Conservation (phyloP, 2,329 filamentous ascomycete species). For the Amylocarpus encephaloides region DNA sequence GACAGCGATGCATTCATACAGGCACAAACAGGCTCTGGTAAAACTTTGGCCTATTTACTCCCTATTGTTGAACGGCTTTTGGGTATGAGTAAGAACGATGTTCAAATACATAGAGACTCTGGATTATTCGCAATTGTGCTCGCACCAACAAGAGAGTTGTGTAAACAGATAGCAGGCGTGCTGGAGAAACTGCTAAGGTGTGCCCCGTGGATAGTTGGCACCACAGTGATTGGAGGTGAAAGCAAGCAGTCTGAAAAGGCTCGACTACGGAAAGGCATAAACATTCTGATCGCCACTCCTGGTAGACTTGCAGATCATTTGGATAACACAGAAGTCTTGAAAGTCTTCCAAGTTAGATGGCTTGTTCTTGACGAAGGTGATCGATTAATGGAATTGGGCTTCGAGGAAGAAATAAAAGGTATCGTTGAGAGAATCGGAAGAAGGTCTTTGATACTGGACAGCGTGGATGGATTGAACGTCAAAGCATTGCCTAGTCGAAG, state of each 20-base stretch:
- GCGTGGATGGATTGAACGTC: constrained; percentile 50
- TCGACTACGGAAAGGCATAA: constrained; percentile 86
- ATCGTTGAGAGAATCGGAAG: constrained; percentile 76
- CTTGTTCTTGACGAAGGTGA: constrained; percentile 93
- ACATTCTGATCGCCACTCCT: constrained; percentile 92
- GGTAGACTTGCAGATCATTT: constrained; percentile 88
- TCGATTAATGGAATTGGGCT: constrained; percentile 96
- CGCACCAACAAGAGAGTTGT: constrained; percentile 87
- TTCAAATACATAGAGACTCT: constrained; percentile 70
- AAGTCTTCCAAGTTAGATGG: constrained; percentile 87
- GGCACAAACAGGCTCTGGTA: constrained; percentile 94
- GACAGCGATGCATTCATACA: constrained; percentile 93
- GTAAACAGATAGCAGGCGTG: constrained; percentile 86
- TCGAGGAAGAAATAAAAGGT: constrained; percentile 86
- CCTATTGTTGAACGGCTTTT: constrained; percentile 88
- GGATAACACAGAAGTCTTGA: constrained; percentile 82
- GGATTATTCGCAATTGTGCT: constrained; percentile 92
- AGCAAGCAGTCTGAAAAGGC: constrained; percentile 81
- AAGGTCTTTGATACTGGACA: constrained; percentile 51
- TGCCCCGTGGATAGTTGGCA: constrained; percentile 89
- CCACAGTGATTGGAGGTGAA: constrained; percentile 68
- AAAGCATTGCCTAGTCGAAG: constrained; percentile 65
- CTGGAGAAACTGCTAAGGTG: constrained; percentile 81
- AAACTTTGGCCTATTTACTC: constrained; percentile 91
- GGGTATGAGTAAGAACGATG: constrained; percentile 54